Percentiles rank a stretch among this genome's conserved stretches.
These are phyloP conservation scores for Dactylellina drechsleri DNA, from an alignment of 2,329 filamentous ascomycete genomes.

Conservation along the genomic window DNA sequence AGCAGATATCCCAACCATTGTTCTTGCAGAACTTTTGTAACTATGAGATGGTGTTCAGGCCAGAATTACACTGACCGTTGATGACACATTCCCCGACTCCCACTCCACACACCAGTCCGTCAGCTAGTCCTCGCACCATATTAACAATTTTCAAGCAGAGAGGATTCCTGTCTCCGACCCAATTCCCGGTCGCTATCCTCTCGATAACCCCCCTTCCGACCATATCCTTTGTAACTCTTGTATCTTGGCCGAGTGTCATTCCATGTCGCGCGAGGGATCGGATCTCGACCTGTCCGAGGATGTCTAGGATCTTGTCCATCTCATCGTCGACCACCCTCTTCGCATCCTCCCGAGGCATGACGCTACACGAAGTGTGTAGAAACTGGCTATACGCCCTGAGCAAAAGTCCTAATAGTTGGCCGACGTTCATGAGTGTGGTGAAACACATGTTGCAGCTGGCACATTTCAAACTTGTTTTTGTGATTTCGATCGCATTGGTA, in stretches of 20 bases:
- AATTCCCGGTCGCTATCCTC: conserved; percentile 47
- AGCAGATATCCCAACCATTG: too few relatives aligned
- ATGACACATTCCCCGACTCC: conserved; percentile 47
- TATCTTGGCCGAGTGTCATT: conserved; percentile 35
- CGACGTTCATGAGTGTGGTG: conserved; percentile 51
- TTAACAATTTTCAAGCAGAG: conserved; percentile 51
- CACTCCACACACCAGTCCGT: conserved; percentile 46
- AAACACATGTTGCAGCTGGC: conserved; percentile 54
- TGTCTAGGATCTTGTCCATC: conserved; percentile 54
- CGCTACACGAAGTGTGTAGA: conserved; percentile 39
- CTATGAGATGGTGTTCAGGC: conserved; percentile 42
- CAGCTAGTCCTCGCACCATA: conserved; percentile 47
- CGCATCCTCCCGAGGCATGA: conserved; percentile 37
- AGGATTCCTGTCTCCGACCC: conserved; percentile 49
- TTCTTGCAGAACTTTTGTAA: background rate
- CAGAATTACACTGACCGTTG: conserved; percentile 43
- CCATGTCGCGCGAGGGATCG: conserved; percentile 44
- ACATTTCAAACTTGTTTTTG: conserved; percentile 48
- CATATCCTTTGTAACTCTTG: conserved; percentile 50
- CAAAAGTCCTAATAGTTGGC: conserved; percentile 41
- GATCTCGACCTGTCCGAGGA: conserved; percentile 50
- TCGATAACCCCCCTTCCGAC: conserved; percentile 49
- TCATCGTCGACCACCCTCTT: conserved; percentile 38
- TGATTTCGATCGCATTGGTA: conserved; percentile 48
- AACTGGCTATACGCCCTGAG: conserved; percentile 49